Evolutionary conservation across 805 yeast species (phyloP).

Genomic region (Lipomyces kockii): DNA sequence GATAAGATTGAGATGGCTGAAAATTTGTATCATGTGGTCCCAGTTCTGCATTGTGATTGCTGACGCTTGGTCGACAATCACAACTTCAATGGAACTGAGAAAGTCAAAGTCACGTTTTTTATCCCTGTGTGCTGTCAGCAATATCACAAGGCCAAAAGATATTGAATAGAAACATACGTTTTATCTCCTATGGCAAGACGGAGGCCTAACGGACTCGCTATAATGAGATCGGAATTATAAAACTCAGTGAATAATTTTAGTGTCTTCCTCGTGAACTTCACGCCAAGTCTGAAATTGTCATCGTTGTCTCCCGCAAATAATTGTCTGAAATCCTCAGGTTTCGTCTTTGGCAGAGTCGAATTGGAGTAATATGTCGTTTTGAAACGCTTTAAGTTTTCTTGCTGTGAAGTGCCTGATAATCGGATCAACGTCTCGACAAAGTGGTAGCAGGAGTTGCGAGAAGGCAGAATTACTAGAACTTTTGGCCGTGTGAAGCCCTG

Average conservation of each 20-base stretch:
- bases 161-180: slow-evolving; percentile 37
- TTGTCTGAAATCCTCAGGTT: slow-evolving; percentile 82
- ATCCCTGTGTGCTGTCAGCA: slow-evolving; percentile 39
- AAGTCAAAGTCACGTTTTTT: slow-evolving; percentile 75
- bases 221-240: slow-evolving; percentile 79
- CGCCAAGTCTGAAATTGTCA: slow-evolving; percentile 89
- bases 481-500: slow-evolving; percentile 97
- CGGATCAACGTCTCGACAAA: slow-evolving; percentile 65
- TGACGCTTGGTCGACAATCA: slow-evolving; percentile 81
- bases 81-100: slow-evolving; percentile 82
- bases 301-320: slow-evolving; percentile 86
- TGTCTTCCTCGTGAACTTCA: slow-evolving; percentile 86
- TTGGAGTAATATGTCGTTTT: slow-evolving; percentile 66
- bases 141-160: slow-evolving; percentile 14
- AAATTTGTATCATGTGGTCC: slow-evolving; percentile 74
- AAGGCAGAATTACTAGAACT: slow-evolving; percentile 79
- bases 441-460: slow-evolving; percentile 75
- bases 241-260: slow-evolving; percentile 82
- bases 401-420: slow-evolving; percentile 70
- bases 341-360: slow-evolving; percentile 55
- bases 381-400: slow-evolving; percentile 81
- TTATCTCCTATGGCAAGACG: slow-evolving; percentile 75
- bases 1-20: slow-evolving; percentile 70
- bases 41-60: slow-evolving; percentile 91
- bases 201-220: slow-evolving; percentile 92